Conservation (phyloP, 306 rosid genomes). For the Castanopsis chinensis region DNA sequence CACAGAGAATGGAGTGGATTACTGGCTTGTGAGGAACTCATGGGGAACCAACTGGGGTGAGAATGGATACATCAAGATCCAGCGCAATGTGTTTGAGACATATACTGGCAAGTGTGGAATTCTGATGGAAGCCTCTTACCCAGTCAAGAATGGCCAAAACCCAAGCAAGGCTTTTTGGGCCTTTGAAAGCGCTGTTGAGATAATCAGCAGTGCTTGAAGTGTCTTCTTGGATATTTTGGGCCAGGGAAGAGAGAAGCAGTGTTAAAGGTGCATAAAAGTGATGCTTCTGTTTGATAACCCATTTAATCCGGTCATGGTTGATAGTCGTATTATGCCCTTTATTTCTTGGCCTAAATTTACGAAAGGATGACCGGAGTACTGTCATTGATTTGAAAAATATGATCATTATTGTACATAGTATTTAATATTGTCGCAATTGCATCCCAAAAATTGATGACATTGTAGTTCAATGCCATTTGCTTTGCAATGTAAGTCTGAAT, state of each 20-base stretch:
- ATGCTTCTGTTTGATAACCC: not conserved
- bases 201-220: constrained; percentile 49
- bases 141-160: constrained; percentile 50
- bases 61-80: constrained; percentile 72
- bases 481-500: constrained; percentile 21
- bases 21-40: constrained; percentile 94
- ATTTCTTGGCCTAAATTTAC: not conserved
- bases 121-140: constrained; percentile 74
- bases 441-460: constrained; percentile 15
- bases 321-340: not conserved
- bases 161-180: constrained; percentile 23
- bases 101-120: constrained; percentile 78
- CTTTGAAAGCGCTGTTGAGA: constrained; percentile 17
- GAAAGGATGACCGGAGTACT: not conserved
- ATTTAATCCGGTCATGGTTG: not conserved
- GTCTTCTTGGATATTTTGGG: not conserved
- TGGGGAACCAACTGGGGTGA: constrained; percentile 96
- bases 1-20: constrained; percentile 70
- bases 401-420: constrained; percentile 24
- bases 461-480: constrained; percentile 17
- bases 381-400: not conserved
- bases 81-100: constrained; percentile 47
- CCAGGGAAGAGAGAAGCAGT: constrained; percentile 10
- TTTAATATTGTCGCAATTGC: constrained; percentile 11
- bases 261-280: not conserved